Evolutionary conservation across 2,329 filamentous ascomycete species (phyloP).

Genomic region (Colletotrichum zoysiae): DNA sequence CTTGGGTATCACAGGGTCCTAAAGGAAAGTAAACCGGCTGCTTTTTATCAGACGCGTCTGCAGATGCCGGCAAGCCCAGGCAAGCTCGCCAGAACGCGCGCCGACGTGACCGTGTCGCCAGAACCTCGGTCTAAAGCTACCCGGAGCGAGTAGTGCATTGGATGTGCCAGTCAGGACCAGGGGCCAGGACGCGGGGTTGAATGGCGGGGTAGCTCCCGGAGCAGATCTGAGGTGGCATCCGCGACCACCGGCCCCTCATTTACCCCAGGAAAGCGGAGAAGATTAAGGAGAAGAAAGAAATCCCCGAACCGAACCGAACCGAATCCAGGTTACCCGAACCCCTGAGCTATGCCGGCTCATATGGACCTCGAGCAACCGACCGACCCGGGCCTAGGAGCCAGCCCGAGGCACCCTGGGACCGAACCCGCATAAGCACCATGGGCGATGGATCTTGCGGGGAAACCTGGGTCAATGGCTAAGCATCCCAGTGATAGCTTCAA

Average conservation of each 20-base stretch:
- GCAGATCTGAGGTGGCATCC: slow-evolving; percentile 9
- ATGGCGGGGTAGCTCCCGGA: background rate
- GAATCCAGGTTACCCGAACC: background rate
- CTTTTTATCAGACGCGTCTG: slow-evolving; percentile 27
- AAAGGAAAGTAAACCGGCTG: background rate
- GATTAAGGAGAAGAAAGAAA: too few species aligned
- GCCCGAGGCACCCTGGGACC: background rate
- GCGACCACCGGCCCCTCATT: slow-evolving; percentile 16
- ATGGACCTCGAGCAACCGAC: background rate
- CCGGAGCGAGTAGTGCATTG: background rate
- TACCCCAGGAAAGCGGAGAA: slow-evolving; percentile 6
- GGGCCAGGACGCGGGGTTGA: slow-evolving; percentile 4
- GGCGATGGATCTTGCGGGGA: background rate
- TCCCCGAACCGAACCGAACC: slow-evolving; percentile 26
- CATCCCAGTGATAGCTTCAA: background rate
- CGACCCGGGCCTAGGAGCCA: slow-evolving; percentile 13
- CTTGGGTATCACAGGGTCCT: background rate
- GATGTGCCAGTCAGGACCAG: background rate
- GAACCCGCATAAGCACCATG: background rate
- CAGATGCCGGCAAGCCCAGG: background rate
- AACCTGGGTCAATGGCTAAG: background rate
- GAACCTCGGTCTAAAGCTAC: slow-evolving; percentile 21
- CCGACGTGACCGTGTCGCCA: background rate
- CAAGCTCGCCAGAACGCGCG: background rate
- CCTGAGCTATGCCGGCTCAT: background rate